These are phyloP conservation scores for Leccinellum albellum DNA, from an alignment of 768 basidiomycete species.

Conservation along the genomic window DNA sequence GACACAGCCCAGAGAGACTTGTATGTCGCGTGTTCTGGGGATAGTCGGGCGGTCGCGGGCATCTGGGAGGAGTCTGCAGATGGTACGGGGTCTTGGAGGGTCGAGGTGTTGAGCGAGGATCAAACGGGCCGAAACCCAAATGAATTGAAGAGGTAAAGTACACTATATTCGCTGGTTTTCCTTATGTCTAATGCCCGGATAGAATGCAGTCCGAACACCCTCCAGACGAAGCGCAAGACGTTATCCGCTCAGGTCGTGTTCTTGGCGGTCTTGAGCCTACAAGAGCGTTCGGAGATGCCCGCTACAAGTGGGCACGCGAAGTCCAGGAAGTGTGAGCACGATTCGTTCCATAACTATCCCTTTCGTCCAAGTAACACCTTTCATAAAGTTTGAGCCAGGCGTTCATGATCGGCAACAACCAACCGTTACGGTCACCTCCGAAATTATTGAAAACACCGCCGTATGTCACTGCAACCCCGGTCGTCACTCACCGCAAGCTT, in stretches of 20 bases:
- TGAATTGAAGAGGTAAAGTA: conserved; percentile 72
- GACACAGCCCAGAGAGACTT: conserved; percentile 80
- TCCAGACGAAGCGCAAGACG: conserved; percentile 61
- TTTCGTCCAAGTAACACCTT: not conserved
- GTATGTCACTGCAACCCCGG: conserved; percentile 85
- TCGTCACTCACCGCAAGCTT: conserved; percentile 74
- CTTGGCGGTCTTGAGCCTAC: conserved; percentile 86
- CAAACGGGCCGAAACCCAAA: conserved; percentile 90
- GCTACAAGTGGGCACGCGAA: conserved; percentile 81
- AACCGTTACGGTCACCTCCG: conserved; percentile 57
- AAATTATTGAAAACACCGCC: conserved; percentile 78
- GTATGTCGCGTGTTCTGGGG: conserved; percentile 90
- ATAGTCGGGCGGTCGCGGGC: conserved; percentile 94
- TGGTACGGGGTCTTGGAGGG: conserved; percentile 76
- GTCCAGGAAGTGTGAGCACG: conserved; percentile 64
- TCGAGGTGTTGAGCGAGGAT: conserved; percentile 93
- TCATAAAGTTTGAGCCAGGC: conserved; percentile 52
- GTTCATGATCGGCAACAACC: conserved; percentile 62
- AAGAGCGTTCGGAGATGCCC: conserved; percentile 83
- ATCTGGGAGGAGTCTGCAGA: conserved; percentile 71
- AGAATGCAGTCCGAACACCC: conserved; percentile 86
- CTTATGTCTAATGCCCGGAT: not conserved
- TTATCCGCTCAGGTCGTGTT: conserved; percentile 77
- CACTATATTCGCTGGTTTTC: not conserved
- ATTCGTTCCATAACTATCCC: not conserved